Evolutionary conservation across 768 basidiomycete genomes (phyloP).

Genomic region (Termitomyces sp.): DNA sequence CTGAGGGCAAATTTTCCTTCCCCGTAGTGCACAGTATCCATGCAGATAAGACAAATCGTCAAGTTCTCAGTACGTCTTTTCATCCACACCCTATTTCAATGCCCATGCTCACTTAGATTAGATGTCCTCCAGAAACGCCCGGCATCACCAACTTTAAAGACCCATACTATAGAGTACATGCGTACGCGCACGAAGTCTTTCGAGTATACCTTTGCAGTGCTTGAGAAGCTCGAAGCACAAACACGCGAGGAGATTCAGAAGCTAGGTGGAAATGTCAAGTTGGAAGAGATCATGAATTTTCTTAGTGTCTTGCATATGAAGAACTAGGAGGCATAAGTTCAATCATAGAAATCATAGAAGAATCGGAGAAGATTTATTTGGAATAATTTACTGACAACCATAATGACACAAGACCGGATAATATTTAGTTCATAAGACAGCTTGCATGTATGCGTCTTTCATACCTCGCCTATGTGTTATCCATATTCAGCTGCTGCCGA

Average conservation of each 20-base stretch:
- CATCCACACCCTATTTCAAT: background rate
- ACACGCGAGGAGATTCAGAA: conserved; percentile 61
- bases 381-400: background rate
- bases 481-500: background rate
- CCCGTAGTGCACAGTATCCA: conserved; percentile 89
- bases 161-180: conserved; percentile 77
- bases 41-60: conserved; percentile 68
- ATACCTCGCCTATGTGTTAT: background rate
- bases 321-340: background rate
- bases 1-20: conserved; percentile 98
- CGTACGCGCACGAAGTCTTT: conserved; percentile 76
- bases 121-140: conserved; percentile 91
- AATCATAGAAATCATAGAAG: no score
- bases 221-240: conserved; percentile 62
- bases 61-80: conserved; percentile 69
- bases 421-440: background rate
- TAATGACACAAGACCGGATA: background rate
- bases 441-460: background rate
- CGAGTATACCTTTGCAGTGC: conserved; percentile 74
- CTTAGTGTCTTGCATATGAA: background rate
- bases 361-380: background rate
- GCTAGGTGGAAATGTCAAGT: conserved; percentile 23
- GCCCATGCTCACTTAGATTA: conserved; percentile 21
- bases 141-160: conserved; percentile 73
- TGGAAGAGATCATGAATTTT: background rate